phyloP scores from a whole-genome alignment of 345 rosid genomes.

The Aethionema arabicum region DNA sequence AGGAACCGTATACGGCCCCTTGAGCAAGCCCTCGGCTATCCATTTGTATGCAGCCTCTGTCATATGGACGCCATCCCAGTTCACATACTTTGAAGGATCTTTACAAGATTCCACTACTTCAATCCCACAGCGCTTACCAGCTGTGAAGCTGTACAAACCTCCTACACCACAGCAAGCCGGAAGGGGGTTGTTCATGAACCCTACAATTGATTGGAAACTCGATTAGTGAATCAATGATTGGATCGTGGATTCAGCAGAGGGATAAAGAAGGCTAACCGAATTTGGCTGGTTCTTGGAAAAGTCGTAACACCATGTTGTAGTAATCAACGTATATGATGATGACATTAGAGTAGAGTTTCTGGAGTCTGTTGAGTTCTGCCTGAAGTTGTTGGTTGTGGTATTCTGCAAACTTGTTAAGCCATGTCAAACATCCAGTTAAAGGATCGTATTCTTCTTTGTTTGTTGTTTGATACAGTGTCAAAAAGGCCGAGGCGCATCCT shows the following conservation, averaged over 20 bases:
- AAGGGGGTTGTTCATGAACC: neutral
- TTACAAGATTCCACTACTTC: neutral
- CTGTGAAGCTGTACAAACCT: neutral
- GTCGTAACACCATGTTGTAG: neutral
- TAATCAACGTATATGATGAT: neutral
- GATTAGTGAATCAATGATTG: neutral
- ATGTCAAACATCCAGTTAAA: neutral
- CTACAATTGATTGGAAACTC: neutral
- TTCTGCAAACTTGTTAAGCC: neutral
- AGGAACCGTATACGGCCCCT: neutral
- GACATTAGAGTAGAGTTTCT: neutral
- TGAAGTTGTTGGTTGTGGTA: neutral
- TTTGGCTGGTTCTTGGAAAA: neutral
- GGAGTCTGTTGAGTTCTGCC: no score
- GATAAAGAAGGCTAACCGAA: neutral
- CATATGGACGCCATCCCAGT: neutral
- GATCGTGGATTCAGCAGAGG: neutral
- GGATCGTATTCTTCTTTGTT: neutral
- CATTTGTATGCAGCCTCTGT: neutral
- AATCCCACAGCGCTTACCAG: neutral
- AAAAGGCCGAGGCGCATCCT: neutral
- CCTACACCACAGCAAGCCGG: neutral
- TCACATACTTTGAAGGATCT: neutral
- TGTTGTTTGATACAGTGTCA: neutral
- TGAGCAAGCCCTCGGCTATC: constrained; percentile 2